A percentile compares a stretch with the other conserved stretches of the same genome.
Conservation (phyloP, 768 basidiomycete species). For the Phaeolepiota aurea region DNA sequence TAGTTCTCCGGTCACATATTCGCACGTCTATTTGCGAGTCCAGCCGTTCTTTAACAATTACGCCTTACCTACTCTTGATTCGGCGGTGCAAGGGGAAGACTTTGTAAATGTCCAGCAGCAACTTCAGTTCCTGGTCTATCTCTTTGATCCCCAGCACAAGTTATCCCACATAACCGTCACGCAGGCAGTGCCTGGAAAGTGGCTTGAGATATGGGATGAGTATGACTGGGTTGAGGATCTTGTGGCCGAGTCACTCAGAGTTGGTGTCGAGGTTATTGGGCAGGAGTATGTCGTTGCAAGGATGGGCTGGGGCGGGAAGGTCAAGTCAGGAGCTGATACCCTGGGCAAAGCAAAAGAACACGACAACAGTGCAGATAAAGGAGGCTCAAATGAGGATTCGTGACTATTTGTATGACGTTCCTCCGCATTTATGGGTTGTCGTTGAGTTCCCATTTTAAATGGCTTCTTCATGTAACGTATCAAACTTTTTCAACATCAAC, state of each 20-base stretch:
- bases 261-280: constrained; percentile 84
- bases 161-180: constrained; percentile 72
- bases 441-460: constrained; percentile 4
- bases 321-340: constrained; percentile 8
- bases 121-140: constrained; percentile 64
- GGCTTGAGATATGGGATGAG: constrained; percentile 87
- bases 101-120: constrained; percentile 39
- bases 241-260: constrained; percentile 77
- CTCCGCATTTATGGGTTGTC: constrained; percentile 3
- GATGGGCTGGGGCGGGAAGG: constrained; percentile 69
- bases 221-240: constrained; percentile 96
- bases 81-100: too few species aligned
- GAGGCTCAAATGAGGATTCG: constrained; percentile 17
- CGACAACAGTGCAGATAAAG: constrained; percentile 9
- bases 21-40: constrained; percentile 87
- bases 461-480: not conserved
- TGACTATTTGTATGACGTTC: constrained; percentile 23
- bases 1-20: constrained; percentile 64
- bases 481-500: not conserved
- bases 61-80: constrained; percentile 20
- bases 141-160: constrained; percentile 74
- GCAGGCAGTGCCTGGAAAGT: constrained; percentile 75
- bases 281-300: constrained; percentile 84
- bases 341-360: constrained; percentile 13
- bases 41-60: constrained; percentile 73